Conservation (phyloP, 2,329 filamentous ascomycete species). For the Sclerotinia borealis region DNA sequence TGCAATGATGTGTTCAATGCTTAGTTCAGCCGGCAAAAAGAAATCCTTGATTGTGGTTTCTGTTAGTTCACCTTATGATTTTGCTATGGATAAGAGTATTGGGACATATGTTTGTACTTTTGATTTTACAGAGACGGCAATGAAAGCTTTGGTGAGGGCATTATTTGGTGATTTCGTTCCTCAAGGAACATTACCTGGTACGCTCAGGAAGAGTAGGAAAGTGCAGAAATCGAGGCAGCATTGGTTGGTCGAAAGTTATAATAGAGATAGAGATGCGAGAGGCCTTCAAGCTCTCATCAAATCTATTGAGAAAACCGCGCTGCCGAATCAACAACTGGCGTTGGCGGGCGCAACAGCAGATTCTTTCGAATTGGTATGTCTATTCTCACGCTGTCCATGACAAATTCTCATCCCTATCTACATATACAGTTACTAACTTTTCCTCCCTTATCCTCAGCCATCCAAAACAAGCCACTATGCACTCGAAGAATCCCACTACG, state of each 20-base stretch:
- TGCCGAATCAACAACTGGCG: slow-evolving; percentile 56
- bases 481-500: slow-evolving; percentile 72
- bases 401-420: not conserved
- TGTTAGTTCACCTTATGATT: slow-evolving; percentile 94
- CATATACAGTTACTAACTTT: not conserved
- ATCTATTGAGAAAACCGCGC: slow-evolving; percentile 59
- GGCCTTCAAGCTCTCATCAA: slow-evolving; percentile 72
- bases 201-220: slow-evolving; percentile 81
- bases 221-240: slow-evolving; percentile 84
- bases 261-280: slow-evolving; percentile 67
- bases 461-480: not conserved
- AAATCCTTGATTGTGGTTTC: slow-evolving; percentile 88
- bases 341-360: slow-evolving; percentile 63
- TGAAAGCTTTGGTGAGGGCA: slow-evolving; percentile 76
- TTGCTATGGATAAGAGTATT: slow-evolving; percentile 85
- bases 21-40: slow-evolving; percentile 69
- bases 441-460: not conserved
- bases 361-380: slow-evolving; percentile 62
- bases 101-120: slow-evolving; percentile 93
- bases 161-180: slow-evolving; percentile 70
- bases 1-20: slow-evolving; percentile 87
- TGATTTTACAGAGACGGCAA: slow-evolving; percentile 89
- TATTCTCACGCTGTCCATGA: not conserved
- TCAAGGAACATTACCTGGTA: slow-evolving; percentile 59
- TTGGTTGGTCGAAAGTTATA: slow-evolving; percentile 89